phyloP scores from a whole-genome alignment of 495 filamentous ascomycete species.

The Neurospora sp. region DNA sequence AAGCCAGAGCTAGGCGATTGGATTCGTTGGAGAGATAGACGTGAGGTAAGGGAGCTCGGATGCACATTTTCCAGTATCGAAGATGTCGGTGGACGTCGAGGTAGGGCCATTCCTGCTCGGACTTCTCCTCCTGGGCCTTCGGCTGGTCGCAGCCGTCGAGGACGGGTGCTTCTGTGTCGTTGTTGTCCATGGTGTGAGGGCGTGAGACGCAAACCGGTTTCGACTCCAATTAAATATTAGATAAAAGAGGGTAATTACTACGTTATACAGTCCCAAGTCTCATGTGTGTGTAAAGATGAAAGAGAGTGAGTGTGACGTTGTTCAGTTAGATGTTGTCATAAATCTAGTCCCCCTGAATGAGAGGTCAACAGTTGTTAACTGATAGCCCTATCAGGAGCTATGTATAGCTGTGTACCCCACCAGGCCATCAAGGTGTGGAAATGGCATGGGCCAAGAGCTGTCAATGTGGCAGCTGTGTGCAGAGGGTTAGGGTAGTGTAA shows the following conservation, averaged over 20 bases:
- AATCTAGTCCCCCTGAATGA: not conserved
- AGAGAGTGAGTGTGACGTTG: not conserved
- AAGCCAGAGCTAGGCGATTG: constrained; percentile 79
- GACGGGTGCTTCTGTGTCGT: not conserved
- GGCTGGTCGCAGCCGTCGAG: not conserved
- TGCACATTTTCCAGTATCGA: constrained; percentile 87
- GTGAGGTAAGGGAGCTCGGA: constrained; percentile 69
- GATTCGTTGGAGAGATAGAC: constrained; percentile 80
- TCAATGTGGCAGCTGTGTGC: not conserved
- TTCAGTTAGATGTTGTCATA: not conserved
- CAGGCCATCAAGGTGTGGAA: not conserved
- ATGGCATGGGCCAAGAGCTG: not conserved
- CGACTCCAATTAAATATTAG: not conserved
- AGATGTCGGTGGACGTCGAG: constrained; percentile 68
- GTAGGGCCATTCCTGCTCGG: constrained; percentile 17
- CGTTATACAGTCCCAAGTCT: not conserved
- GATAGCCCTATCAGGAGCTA: not conserved
- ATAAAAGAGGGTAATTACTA: not conserved
- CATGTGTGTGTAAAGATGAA: not conserved
- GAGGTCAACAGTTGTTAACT: not conserved
- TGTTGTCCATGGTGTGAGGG: not conserved
- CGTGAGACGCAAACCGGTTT: not conserved
- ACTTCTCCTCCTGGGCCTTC: not conserved
- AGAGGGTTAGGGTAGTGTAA: not conserved
- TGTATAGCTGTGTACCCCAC: not conserved